Conservation (phyloP, 2,329 filamentous ascomycete genomes). For the Monilinia aucupariae region DNA sequence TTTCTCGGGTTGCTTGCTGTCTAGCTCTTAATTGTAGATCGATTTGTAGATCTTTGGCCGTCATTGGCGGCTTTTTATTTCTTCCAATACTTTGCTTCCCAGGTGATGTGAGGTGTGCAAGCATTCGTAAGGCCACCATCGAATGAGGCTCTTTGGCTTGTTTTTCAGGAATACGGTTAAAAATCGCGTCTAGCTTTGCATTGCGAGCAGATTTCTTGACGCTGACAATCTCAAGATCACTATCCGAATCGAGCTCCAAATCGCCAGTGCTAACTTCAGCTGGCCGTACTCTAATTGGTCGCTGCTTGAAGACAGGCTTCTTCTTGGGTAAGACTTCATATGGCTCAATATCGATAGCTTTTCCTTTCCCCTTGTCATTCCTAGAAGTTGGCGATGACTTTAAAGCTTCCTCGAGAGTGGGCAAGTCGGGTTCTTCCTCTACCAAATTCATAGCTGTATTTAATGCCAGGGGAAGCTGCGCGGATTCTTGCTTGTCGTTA, state of each 20-base stretch:
- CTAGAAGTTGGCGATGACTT: slow-evolving; percentile 24
- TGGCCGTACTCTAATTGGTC: slow-evolving; percentile 38
- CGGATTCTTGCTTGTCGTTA: slow-evolving; percentile 30
- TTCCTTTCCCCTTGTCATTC: slow-evolving; percentile 56
- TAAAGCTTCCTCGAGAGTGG: slow-evolving; percentile 23
- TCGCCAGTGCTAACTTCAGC: slow-evolving; percentile 37
- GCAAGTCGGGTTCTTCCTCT: slow-evolving; percentile 21
- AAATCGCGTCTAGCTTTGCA: slow-evolving; percentile 55
- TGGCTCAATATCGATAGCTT: slow-evolving; percentile 39
- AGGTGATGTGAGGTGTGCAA: slow-evolving; percentile 67
- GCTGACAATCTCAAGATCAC: slow-evolving; percentile 39
- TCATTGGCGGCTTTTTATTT: slow-evolving; percentile 54
- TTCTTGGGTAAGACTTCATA: slow-evolving; percentile 19
- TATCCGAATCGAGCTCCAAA: slow-evolving; percentile 42
- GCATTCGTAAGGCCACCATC: slow-evolving; percentile 62
- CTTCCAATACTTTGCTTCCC: slow-evolving; percentile 45
- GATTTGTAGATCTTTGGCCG: slow-evolving; percentile 61
- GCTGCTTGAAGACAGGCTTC: slow-evolving; percentile 27
- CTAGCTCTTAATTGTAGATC: slow-evolving; percentile 66
- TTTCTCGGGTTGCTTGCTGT: slow-evolving; percentile 72
- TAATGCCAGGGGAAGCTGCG: not conserved
- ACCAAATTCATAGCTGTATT: not conserved
- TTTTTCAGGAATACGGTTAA: slow-evolving; percentile 61
- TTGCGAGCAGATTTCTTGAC: slow-evolving; percentile 36
- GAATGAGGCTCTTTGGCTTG: slow-evolving; percentile 59